Evolutionary conservation across 805 yeast genomes (phyloP), one percentile per base, ranked within the genome.

Genomic region (Tanozyma kutaoensis): DNA sequence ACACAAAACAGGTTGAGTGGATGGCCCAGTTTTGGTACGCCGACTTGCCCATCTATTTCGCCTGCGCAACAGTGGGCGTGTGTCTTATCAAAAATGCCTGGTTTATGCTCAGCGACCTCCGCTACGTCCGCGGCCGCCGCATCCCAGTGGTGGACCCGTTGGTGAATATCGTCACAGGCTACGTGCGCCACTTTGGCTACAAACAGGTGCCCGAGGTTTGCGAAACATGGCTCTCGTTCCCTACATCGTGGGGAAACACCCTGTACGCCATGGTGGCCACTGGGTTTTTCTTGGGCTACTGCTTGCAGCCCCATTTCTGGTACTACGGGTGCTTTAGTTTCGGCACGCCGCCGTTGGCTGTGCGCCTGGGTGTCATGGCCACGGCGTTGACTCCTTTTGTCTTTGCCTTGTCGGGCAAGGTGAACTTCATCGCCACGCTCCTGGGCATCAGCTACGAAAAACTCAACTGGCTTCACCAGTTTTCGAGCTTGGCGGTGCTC

Each of bases 281-380:
- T 19, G 52, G 28, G 23, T 70, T 30, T 31, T 13, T 56, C 47
- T 27, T 44, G 40, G 28, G 56, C 30, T 41, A 60, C 22, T 63
- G 61, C 34, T 55, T 43, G n/a, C 45, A 50, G 3, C 75, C 76
- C 5, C 67, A 61, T 28, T 55, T 56, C 25, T 68, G 64, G 58
- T 64, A 63, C 34, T 46, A 75, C 30, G 67, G 47, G 0, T 71
- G 77, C 40, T 20, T 46, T 4, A 71, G 69, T 0, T 69, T 69
- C 43, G 77, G 76, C 2, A 54, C 72, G 3, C 72, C 76, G n/a
- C 76, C 76, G 8, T 32, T 71, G 20, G 72, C 71, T 0, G 61
- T 66, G 2, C 44, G 76, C 25, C 51, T 74, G 1, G 76, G 75
- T 2, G 33, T 66, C 16, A 58, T 63, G 60, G 58, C 69, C 1